Evolutionary conservation across 2,329 filamentous ascomycete species (phyloP), one percentile per base, ranked within the genome.

Genomic region (Truncatella angustata): DNA sequence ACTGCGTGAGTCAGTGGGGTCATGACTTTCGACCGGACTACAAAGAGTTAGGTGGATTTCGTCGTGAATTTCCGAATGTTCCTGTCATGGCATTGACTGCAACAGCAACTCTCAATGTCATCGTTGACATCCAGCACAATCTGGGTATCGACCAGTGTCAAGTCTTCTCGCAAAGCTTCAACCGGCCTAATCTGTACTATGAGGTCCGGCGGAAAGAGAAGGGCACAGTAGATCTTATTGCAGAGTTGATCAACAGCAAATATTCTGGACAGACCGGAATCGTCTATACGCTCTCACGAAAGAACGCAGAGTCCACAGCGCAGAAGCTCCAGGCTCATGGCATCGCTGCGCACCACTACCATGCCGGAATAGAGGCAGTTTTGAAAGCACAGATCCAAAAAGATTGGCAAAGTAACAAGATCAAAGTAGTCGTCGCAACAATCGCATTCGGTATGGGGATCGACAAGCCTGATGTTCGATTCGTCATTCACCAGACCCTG

Each of bases 371-470:
- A 71, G 73, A 83, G 2, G 67, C 87, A 0, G 73, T 80, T 4
- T 82, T 88, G 48, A 93, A 93, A 66, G 77, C 79, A 1, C 67
- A 78, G 5, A 81, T 94, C 4, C 93, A 97, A 68, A 81, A 81
- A 54, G 70, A 84, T 26, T 99, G 94, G 94, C 94, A 99, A 68
- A 74, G 73, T 39, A 91, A 91, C 5, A 73, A 77, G 48, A 82
- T 87, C 62, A 88, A 96, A 60, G 89, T 99, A 30, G 95, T 99
- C 39, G 94, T 99, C 46, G 95, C 94, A 18, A 99, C 94, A 0
- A 97, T 99, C 68, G 94, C 94, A 21, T 99, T 99, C 66, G 94
- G 94, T 5, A 99, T 99, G 94, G 94, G 94, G n/a, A 99, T 99
- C 58, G 94, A 99, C 74, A 99, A 99, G 69, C 84, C 92, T 1